phyloP scores from a whole-genome alignment of 2,329 filamentous ascomycete genomes.

The Colletotrichum chlorophyti region DNA sequence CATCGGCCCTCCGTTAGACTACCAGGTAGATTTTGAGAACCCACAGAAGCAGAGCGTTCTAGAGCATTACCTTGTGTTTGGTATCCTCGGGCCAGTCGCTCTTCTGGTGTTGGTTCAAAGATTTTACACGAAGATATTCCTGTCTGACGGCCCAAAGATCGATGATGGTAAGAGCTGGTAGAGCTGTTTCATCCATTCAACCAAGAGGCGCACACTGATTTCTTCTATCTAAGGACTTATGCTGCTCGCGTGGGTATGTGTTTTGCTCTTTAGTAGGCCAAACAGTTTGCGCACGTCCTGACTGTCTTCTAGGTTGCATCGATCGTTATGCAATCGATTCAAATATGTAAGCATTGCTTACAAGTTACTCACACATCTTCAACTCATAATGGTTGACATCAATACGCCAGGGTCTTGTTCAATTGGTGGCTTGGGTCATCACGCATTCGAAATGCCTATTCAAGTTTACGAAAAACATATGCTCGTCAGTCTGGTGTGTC shows the following conservation, averaged over 20 bases:
- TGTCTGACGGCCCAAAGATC: conserved; percentile 25
- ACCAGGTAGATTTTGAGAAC: conserved; percentile 41
- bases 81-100: conserved; percentile 34
- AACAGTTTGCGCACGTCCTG: too few species aligned
- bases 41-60: conserved; percentile 35
- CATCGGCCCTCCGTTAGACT: conserved; percentile 37
- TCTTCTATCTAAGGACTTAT: too few species aligned
- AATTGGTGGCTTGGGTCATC: conserved; percentile 34
- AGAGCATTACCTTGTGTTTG: conserved; percentile 36
- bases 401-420: conserved; percentile 32
- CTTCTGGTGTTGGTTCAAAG: conserved; percentile 35
- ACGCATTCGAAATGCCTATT: conserved; percentile 37
- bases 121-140: conserved; percentile 33
- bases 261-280: too few species aligned
- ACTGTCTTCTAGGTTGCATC: neutral
- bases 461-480: conserved; percentile 29
- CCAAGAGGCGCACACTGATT: too few species aligned
- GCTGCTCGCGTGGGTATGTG: conserved; percentile 37
- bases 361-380: too few species aligned
- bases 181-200: too few species aligned
- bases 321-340: conserved; percentile 33
- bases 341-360: conserved; percentile 33
- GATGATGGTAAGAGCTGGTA: conserved; percentile 29
- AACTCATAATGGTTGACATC: neutral
- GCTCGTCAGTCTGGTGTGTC: conserved; percentile 25